Evolutionary conservation across 2,329 filamentous ascomycete genomes (phyloP).

Genomic region (Monosporascus sp.): DNA sequence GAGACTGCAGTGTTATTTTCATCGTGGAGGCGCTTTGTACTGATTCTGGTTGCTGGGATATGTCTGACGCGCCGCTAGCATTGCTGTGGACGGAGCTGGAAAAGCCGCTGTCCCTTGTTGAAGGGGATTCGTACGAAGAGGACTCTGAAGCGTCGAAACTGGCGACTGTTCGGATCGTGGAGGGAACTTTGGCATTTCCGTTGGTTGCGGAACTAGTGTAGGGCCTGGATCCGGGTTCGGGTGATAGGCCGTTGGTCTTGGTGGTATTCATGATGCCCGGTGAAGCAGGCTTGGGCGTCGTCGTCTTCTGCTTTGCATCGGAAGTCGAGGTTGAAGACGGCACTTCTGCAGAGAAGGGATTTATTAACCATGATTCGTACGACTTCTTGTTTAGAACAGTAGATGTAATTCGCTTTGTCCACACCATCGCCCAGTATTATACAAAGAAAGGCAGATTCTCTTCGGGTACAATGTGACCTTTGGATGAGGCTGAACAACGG

Average conservation of each 20-base stretch:
- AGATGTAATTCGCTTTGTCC: neutral
- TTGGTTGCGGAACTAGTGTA: conserved; percentile 14
- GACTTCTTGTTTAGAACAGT: conserved; percentile 1
- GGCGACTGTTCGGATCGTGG: conserved; percentile 53
- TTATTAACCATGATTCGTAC: conserved; percentile 14
- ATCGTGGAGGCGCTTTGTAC: conserved; percentile 26
- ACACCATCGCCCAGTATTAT: neutral
- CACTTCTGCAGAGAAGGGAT: conserved; percentile 10
- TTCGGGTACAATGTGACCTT: too few relatives aligned
- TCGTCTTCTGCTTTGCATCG: conserved; percentile 15
- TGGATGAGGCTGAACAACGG: too few relatives aligned
- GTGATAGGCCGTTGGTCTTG: conserved; percentile 16
- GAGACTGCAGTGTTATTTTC: conserved; percentile 24
- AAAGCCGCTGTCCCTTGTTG: conserved; percentile 44
- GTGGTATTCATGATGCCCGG: conserved; percentile 17
- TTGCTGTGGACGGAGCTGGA: conserved; percentile 54
- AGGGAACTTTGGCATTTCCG: conserved; percentile 30
- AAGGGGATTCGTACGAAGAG: conserved; percentile 33
- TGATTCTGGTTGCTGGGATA: conserved; percentile 29
- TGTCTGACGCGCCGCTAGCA: conserved; percentile 41
- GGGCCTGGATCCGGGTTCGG: conserved; percentile 17
- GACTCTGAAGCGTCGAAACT: conserved; percentile 47
- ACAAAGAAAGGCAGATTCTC: neutral
- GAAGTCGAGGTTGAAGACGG: conserved; percentile 15
- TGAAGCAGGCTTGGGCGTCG: conserved; percentile 16